Evolutionary conservation across 2,329 filamentous ascomycete species (phyloP), one percentile per base, ranked within the genome.

Genomic region (Ceratocystis papillata): DNA sequence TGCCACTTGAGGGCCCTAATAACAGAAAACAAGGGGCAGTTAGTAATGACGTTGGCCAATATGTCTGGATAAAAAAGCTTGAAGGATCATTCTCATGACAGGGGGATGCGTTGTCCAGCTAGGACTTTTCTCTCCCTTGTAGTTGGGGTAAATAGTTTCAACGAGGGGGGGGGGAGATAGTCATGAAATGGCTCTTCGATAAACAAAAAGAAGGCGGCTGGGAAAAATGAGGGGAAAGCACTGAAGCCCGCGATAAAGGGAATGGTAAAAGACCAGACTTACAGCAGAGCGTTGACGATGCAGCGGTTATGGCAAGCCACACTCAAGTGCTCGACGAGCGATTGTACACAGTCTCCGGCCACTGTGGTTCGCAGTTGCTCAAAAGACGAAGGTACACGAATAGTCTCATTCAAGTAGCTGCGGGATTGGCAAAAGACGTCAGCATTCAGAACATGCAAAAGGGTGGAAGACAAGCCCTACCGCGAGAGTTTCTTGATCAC

Each of bases 221-320:
- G 37, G 45, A 37, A 46, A 41, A 30, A 50, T 48, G n/a, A 25
- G 65, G 62, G 57, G 44, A 63, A 44, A 68, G 48, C 33, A 20
- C 2, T 22, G 30, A 30, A 55, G 28, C 20, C 22, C n/a, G 57
- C 45, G 64, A 17, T 37, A 53, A 12, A 4, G 53, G 8, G 41
- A 45, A 10, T 41, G 37, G 15, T 22, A 50, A 20, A 44, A 50
- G 8, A 15, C 17, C 44, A 25, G 66, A 81, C 85, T 74, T 77
- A 90, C 86, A 92, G 77, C 41, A 92, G 77, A 62, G 88, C 87
- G 71, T 87, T 88, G 57, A 91, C 85, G 65, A 89, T 82, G 68
- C 83, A 83, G 4, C 83, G 84, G 72, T 91, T 88, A 67, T 83
- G 84, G 71, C 86, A 86, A 22, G 80, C 80, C 25, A 79, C 73